Conservation (phyloP, 1,284 basidiomycete species). For the Pyrrhoderma lamaoense region DNA sequence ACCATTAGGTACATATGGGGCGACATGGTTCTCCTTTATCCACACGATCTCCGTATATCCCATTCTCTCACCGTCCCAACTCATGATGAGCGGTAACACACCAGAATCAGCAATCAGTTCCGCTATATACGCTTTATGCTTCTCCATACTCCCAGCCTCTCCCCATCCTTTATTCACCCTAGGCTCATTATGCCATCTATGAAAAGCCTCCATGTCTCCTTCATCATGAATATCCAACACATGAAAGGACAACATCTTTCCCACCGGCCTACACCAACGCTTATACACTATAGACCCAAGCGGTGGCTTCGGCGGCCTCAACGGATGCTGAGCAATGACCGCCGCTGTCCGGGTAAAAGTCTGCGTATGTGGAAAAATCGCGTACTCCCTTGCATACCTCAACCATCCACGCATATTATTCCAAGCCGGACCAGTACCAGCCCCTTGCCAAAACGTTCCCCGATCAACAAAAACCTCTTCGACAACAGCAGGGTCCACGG, state of each 20-base stretch:
- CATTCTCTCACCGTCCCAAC: conserved; percentile 47
- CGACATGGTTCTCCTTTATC: conserved; percentile 44
- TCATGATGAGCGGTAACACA: conserved; percentile 40
- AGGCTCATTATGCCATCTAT: conserved; percentile 46
- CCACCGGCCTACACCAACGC: conserved; percentile 38
- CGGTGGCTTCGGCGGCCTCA: conserved; percentile 46
- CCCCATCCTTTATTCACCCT: conserved; percentile 45
- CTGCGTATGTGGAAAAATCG: conserved; percentile 34
- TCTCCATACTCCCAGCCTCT: conserved; percentile 41
- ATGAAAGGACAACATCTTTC: conserved; percentile 37
- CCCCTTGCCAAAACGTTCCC: conserved; percentile 48
- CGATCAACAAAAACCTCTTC: conserved; percentile 34
- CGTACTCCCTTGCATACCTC: conserved; percentile 22
- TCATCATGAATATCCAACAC: conserved; percentile 36
- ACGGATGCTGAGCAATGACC: conserved; percentile 44
- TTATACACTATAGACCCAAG: conserved; percentile 41
- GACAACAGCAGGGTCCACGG: conserved; percentile 2
- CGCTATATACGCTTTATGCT: conserved; percentile 41
- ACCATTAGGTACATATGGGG: conserved; percentile 33
- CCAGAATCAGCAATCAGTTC: conserved; percentile 35
- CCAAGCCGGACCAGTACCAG: conserved; percentile 30
- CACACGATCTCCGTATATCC: conserved; percentile 48
- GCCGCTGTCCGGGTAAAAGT: conserved; percentile 42
- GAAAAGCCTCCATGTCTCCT: conserved; percentile 40
- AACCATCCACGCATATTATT: conserved; percentile 38